Evolutionary conservation across 768 basidiomycete genomes (phyloP), one percentile per base, ranked within the genome.

Genomic region (Leccinum broughii): DNA sequence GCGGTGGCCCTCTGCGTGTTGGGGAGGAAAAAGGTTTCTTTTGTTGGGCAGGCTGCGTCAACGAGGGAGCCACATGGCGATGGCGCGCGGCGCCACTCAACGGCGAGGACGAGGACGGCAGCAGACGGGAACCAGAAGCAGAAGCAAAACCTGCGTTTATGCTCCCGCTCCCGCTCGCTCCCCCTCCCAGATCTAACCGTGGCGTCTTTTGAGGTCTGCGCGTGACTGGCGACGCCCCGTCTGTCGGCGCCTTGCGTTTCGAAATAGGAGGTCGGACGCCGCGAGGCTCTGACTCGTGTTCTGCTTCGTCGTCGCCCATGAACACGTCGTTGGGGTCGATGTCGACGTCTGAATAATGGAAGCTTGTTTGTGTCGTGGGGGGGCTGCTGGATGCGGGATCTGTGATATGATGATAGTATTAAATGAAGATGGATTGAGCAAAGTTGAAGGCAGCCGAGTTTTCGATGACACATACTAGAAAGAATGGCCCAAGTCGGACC

Each of bases 401-500:
- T 71, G 56, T 51, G 53, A 37, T 15, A 20, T 17, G 24, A 57
- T 22, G 6, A n/a, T 20, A 8, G 17, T 14, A 15, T n/a, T 26
- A 15, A 32, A 35, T 26, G 49, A 50, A 15, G 49, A 26, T 26
- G 22, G 8, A 50, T 50, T 22, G 8, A 50, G 24, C 26, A 20
- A 20, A 49, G 49, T 24, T n/a, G 41, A 41, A 41, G 48, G 15
- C 44, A 46, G 48, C 5, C 13, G 22, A 13, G 48, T 49, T 28
- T 49, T 55, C 56, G 51, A 60, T 51, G 59, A 50, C 54, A 68
- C 72, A 56, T 71, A 69, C 57, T 54, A 35, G 64, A n/a, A 54
- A 66, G 55, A 49, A 69, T 54, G 4, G 73, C 54, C 72, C 72
- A 73, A 20, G 67, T 59, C 22, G 72, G 73, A 10, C 72, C 73